These are phyloP conservation scores for Beauveria bassiana DNA, from an alignment of 2,329 filamentous ascomycete genomes.

Conservation along the genomic window DNA sequence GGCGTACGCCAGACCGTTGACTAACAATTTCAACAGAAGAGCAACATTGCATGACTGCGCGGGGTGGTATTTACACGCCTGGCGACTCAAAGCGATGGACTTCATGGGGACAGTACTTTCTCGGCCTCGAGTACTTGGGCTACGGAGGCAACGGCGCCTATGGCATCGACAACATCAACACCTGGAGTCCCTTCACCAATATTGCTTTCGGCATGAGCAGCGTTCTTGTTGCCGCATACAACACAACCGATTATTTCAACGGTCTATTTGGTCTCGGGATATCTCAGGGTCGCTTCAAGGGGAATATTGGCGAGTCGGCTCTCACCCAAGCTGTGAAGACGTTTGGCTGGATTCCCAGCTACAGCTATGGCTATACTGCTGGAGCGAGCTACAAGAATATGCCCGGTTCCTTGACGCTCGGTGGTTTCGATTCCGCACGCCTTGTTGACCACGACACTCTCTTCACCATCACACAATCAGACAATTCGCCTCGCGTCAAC, in stretches of 20 bases:
- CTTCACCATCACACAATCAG: conserved; percentile 49
- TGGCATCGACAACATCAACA: conserved; percentile 44
- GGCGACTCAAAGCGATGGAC: conserved; percentile 50
- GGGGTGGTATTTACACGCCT: conserved; percentile 52
- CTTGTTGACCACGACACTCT: conserved; percentile 52
- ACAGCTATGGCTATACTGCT: conserved; percentile 69
- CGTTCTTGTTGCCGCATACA: conserved; percentile 44
- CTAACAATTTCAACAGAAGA: conserved; percentile 29
- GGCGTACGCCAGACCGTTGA: not conserved
- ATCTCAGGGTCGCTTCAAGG: conserved; percentile 43
- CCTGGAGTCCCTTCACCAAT: conserved; percentile 31
- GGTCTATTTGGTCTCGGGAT: conserved; percentile 52
- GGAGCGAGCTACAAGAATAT: conserved; percentile 57
- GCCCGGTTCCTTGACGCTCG: conserved; percentile 55
- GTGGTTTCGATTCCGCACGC: conserved; percentile 60
- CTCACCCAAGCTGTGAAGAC: conserved; percentile 51
- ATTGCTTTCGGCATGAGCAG: conserved; percentile 34
- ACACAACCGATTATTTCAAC: conserved; percentile 46
- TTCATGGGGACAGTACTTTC: conserved; percentile 49
- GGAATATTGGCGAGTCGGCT: conserved; percentile 40
- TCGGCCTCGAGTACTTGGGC: conserved; percentile 52
- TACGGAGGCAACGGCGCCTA: conserved; percentile 56
- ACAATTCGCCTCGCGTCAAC: conserved; percentile 50
- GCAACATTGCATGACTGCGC: conserved; percentile 43
- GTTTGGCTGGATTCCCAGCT: conserved; percentile 56